phyloP scores from a whole-genome alignment of 495 filamentous ascomycete genomes.

The Evernia prunastri region DNA sequence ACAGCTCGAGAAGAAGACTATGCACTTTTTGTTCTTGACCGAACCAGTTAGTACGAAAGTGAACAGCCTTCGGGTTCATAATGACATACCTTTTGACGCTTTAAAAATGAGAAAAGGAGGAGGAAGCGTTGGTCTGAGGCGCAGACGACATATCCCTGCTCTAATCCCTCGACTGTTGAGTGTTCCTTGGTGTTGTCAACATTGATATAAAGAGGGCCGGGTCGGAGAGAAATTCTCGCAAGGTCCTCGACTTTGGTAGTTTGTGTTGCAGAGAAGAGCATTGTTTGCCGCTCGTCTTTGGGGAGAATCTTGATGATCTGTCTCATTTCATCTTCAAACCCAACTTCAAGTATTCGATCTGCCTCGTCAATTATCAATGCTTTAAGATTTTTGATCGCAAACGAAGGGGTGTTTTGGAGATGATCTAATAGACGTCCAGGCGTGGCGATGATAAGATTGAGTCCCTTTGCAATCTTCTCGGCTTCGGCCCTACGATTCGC shows the following conservation, averaged over 20 bases:
- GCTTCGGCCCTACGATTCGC: constrained; percentile 88
- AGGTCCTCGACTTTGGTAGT: constrained; percentile 98
- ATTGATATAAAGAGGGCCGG: constrained; percentile 93
- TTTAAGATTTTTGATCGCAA: constrained; percentile 89
- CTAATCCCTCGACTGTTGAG: constrained; percentile 82
- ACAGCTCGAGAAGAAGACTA: constrained; percentile 94
- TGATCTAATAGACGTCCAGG: constrained; percentile 92
- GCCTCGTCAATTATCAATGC: constrained; percentile 85
- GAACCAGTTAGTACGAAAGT: background rate
- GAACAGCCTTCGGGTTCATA: background rate
- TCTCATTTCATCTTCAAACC: constrained; percentile 97
- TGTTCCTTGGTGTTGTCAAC: constrained; percentile 74
- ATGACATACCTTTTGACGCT: constrained; percentile 40
- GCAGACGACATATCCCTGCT: constrained; percentile 92
- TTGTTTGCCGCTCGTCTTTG: constrained; percentile 81
- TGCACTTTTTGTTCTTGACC: constrained; percentile 88
- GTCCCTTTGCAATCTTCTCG: constrained; percentile 87
- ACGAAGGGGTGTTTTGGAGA: constrained; percentile 84
- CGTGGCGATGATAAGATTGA: constrained; percentile 90
- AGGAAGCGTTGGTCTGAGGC: constrained; percentile 91
- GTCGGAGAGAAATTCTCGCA: constrained; percentile 83
- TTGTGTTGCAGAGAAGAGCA: constrained; percentile 96
- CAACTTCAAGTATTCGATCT: constrained; percentile 81
- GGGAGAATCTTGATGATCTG: constrained; percentile 96
- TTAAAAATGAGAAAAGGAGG: constrained; percentile 91